These are phyloP conservation scores for Candida sanyaensis DNA, from an alignment of 1,139 yeast genomes.

Conservation along the genomic window DNA sequence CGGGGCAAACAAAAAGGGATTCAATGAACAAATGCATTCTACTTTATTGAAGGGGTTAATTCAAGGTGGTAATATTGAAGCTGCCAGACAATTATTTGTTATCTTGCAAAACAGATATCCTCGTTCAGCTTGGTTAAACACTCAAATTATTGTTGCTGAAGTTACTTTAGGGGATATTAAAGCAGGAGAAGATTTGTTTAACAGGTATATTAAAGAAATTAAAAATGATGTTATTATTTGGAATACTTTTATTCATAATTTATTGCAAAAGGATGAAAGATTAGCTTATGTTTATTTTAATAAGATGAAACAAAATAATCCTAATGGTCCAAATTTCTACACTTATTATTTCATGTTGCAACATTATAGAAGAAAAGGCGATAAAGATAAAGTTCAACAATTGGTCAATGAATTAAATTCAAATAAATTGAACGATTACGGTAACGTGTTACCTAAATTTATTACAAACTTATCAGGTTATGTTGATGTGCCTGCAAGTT, in stretches of 20 bases:
- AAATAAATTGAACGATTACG: slow-evolving; percentile 31
- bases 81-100: slow-evolving; percentile 56
- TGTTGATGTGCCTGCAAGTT: slow-evolving; percentile 7
- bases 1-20: slow-evolving; percentile 35
- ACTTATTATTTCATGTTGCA: slow-evolving; percentile 58
- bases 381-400: slow-evolving; percentile 33
- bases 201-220: slow-evolving; percentile 35
- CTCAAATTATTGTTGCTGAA: slow-evolving; percentile 63
- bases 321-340: slow-evolving; percentile 48
- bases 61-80: slow-evolving; percentile 45
- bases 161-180: slow-evolving; percentile 48
- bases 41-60: slow-evolving; percentile 60
- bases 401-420: slow-evolving; percentile 38
- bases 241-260: slow-evolving; percentile 61
- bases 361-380: slow-evolving; percentile 38
- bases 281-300: slow-evolving; percentile 45
- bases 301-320: slow-evolving; percentile 21
- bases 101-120: slow-evolving; percentile 33
- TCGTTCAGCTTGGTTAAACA: slow-evolving; percentile 44
- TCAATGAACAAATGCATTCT: slow-evolving; percentile 54
- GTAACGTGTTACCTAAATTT: slow-evolving; percentile 39
- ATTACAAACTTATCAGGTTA: slow-evolving; percentile 14
- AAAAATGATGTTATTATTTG: slow-evolving; percentile 48
- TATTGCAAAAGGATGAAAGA: slow-evolving; percentile 34
- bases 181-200: slow-evolving; percentile 52